Base-by-base conservation (phyloP, 441 rosid species). In the Gossypium laxum region DNA sequence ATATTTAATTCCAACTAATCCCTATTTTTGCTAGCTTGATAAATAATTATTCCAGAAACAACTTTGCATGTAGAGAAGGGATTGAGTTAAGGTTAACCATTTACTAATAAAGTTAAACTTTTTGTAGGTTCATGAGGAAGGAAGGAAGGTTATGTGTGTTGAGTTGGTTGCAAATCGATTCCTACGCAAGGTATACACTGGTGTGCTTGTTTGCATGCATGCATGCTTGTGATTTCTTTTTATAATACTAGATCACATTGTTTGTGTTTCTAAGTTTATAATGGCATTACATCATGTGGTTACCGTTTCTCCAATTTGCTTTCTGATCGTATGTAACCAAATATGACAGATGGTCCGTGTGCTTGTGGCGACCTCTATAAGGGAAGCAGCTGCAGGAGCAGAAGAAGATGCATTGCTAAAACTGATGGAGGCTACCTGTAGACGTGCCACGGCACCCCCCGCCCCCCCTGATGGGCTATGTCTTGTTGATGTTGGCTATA, bases 361-460 rank as follows among this genome's bases (percentile, higher is more conserved):
- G 71, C 92, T 92, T 22, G 96, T 92, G 63, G 92, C 98, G 19
- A 92, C 97, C 64, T 79, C 91, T 17, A 78, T 94, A 71, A 84
- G 97, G 67, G 98, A 94, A 84, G 98, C 95, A 67, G 89, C 84
- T 65, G 93, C 89, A 3, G 96, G 91, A 65, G 93, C 91, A 4
- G 89, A 88, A 66, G 84, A 89, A 19, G 91, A 88, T 76, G 90
- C 86, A 38, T 74, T 92, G 80, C 63, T 93, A 71, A 85, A 82
- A 78, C 84, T 89, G 64, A 80, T 83, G 84, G 92, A 85, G 76
- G 93, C 96, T 69, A 84, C 97, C 65, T 88, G 92, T 61, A 84
- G 98, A 75, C 88, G 96, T 12, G 97, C 98, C 18, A 90, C 96
- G 5, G 96, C 98, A 57, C 96, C 96, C 4, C 97, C 97, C 5